These are phyloP conservation scores for Wickerhamiella dianesei DNA, from an alignment of 805 yeast species.

Conservation along the genomic window DNA sequence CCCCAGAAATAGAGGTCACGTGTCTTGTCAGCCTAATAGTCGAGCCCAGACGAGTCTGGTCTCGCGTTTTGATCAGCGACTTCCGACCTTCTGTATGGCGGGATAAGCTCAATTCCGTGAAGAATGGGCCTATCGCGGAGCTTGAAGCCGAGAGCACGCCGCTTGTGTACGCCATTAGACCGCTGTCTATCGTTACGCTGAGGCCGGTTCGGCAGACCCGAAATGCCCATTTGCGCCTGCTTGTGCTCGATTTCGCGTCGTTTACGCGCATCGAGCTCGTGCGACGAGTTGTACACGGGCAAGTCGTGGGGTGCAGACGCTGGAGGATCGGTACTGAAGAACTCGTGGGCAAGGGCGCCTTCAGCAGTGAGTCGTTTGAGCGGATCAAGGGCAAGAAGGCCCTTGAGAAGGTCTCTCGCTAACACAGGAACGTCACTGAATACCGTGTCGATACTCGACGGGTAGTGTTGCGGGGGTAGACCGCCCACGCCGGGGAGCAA, in stretches of 20 bases:
- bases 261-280: conserved; percentile 53
- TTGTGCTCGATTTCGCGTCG: conserved; percentile 8
- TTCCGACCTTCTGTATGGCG: conserved; percentile 18
- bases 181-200: neutral
- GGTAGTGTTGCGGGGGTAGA: conserved; percentile 16
- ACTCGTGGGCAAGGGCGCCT: conserved; percentile 58
- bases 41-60: neutral
- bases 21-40: conserved; percentile 4
- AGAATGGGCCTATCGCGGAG: conserved; percentile 14
- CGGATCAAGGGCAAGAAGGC: conserved; percentile 60
- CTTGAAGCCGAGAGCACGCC: conserved; percentile 17
- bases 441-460: conserved; percentile 31
- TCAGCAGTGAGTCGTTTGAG: conserved; percentile 59
- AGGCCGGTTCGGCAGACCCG: conserved; percentile 2
- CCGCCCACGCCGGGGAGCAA: conserved; percentile 35
- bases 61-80: neutral
- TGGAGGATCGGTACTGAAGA: conserved; percentile 52
- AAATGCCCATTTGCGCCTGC: neutral
- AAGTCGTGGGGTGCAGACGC: conserved; percentile 44
- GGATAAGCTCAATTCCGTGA: conserved; percentile 13
- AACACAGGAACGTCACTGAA: conserved; percentile 20
- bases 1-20: no score
- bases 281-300: conserved; percentile 73
- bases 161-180: neutral
- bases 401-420: conserved; percentile 34